Conservation (phyloP, 768 basidiomycete species). For the Lentinula raphanica region DNA sequence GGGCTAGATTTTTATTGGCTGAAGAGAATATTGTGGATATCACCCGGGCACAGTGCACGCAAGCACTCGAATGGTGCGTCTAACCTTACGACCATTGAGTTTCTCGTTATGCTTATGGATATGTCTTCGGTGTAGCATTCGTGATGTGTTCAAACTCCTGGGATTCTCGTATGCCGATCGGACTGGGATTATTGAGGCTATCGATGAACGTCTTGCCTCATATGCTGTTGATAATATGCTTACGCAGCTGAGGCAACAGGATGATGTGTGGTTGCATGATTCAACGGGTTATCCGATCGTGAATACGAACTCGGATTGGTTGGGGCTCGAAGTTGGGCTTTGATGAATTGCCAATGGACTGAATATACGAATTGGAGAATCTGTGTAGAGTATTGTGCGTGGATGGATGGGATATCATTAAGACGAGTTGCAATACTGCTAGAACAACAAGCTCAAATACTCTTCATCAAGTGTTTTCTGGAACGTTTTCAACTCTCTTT, state of each 20-base stretch:
- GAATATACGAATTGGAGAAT: too few species aligned
- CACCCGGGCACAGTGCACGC: not conserved
- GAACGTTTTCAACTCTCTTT: too few species aligned
- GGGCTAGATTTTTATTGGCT: not conserved
- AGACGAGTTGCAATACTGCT: too few species aligned
- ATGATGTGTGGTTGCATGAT: not conserved
- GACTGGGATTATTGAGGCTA: not conserved
- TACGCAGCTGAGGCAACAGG: not conserved
- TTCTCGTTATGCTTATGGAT: not conserved
- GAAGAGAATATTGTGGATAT: not conserved
- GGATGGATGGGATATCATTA: too few species aligned
- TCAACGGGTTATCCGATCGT: too few species aligned
- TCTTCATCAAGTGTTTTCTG: too few species aligned
- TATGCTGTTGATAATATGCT: not conserved
- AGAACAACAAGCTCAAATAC: too few species aligned
- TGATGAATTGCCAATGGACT: too few species aligned
- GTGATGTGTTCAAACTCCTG: not conserved
- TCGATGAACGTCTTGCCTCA: not conserved
- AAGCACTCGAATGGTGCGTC: not conserved
- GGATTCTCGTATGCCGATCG: constrained; percentile 1
- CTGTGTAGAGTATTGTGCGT: too few species aligned
- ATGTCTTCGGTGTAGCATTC: not conserved
- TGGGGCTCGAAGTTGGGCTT: too few species aligned
- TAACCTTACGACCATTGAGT: not conserved
- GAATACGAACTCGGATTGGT: not conserved